Conservation (phyloP, 345 rosid genomes). For the Lepidium africanum region DNA sequence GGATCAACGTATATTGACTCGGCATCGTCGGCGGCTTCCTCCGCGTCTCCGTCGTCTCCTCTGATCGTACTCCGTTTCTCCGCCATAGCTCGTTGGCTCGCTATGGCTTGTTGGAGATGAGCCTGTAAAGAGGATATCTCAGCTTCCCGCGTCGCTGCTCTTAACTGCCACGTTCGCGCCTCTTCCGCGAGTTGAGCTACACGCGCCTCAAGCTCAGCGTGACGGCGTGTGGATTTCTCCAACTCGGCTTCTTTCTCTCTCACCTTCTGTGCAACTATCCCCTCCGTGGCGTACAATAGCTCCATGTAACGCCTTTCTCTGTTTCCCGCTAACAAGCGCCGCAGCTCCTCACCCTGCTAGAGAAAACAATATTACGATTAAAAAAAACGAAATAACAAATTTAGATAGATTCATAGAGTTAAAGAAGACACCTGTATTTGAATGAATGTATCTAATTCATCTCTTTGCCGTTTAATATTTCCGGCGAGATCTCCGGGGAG, state of each 20-base stretch:
- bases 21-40: constrained; percentile 40
- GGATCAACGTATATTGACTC: constrained; percentile 38
- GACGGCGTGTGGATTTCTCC: constrained; percentile 52
- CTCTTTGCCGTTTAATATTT: constrained; percentile 54
- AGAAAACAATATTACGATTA: too few relatives aligned
- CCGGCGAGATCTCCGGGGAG: constrained; percentile 43
- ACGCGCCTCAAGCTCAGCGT: constrained; percentile 65
- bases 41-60: background rate
- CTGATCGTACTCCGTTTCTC: background rate
- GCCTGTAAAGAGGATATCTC: constrained; percentile 60
- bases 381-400: too few relatives aligned
- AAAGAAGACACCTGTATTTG: constrained; percentile 39
- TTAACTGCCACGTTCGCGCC: constrained; percentile 75
- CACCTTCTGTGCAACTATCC: constrained; percentile 33
- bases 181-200: constrained; percentile 59
- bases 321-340: constrained; percentile 55
- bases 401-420: background rate
- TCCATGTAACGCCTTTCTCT: constrained; percentile 51
- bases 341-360: constrained; percentile 54
- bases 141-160: constrained; percentile 63
- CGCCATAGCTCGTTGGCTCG: constrained; percentile 15
- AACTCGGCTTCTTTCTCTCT: constrained; percentile 57
- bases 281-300: constrained; percentile 57
- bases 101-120: constrained; percentile 58
- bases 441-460: constrained; percentile 62